Percentiles rank a stretch among this genome's conserved stretches.
Conservation (phyloP, 2,329 filamentous ascomycete genomes). For the Calycina herbarum region DNA sequence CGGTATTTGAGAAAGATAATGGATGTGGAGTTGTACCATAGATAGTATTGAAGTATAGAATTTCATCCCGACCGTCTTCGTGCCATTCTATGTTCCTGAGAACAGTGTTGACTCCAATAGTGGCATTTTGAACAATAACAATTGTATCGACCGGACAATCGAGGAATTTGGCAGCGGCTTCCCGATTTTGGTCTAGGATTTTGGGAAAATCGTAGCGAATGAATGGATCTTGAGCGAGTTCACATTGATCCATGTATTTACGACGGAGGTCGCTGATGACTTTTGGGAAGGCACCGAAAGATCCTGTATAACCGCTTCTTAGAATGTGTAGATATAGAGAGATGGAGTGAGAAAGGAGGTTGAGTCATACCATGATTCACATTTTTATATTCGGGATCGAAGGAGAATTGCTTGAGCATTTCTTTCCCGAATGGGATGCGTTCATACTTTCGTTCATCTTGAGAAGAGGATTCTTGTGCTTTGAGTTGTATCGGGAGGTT, state of each 20-base stretch:
- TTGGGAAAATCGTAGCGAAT: slow-evolving; percentile 66
- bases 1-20: neutral
- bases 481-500: slow-evolving; percentile 15
- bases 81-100: slow-evolving; percentile 73
- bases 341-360: neutral
- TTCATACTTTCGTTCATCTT: slow-evolving; percentile 24
- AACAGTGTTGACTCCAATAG: slow-evolving; percentile 73
- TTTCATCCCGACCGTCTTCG: slow-evolving; percentile 62
- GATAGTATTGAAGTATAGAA: slow-evolving; percentile 75
- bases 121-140: slow-evolving; percentile 82
- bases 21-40: slow-evolving; percentile 51
- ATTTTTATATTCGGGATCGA: slow-evolving; percentile 37
- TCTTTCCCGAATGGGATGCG: slow-evolving; percentile 36
- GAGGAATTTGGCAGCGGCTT: slow-evolving; percentile 64
- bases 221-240: slow-evolving; percentile 73
- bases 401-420: slow-evolving; percentile 39
- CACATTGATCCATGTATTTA: slow-evolving; percentile 64
- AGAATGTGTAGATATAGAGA: neutral
- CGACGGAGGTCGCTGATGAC: slow-evolving; percentile 59
- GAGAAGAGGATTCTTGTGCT: slow-evolving; percentile 26
- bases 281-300: slow-evolving; percentile 75
- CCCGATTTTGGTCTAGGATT: slow-evolving; percentile 64
- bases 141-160: slow-evolving; percentile 64
- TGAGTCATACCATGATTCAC: slow-evolving; percentile 39
- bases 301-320: slow-evolving; percentile 49